Percentiles rank a stretch among this genome's conserved stretches.
These are phyloP conservation scores for Malus orientalis DNA, from an alignment of 306 rosid species.

Conservation along the genomic window DNA sequence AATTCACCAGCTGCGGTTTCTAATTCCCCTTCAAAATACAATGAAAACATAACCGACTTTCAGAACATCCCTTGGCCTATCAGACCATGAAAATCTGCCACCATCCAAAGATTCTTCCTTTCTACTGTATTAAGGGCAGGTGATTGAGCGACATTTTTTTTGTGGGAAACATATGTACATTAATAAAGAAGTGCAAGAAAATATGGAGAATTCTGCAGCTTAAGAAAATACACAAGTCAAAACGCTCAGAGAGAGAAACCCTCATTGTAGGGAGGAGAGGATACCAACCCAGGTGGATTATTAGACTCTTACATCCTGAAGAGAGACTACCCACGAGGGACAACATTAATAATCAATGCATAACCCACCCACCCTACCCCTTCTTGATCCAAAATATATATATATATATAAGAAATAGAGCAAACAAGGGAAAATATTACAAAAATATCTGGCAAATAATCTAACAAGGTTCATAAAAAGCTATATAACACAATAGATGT, in stretches of 20 bases:
- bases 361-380: neutral
- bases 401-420: neutral
- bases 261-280: neutral
- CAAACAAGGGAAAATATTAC: neutral
- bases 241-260: neutral
- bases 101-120: neutral
- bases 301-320: neutral
- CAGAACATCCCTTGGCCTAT: conserved; percentile 3
- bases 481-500: too few relatives aligned
- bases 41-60: conserved; percentile 16
- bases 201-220: neutral
- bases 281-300: neutral
- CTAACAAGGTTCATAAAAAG: too few relatives aligned
- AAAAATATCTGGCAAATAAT: neutral
- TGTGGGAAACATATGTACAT: neutral
- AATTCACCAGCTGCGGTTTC: conserved; percentile 51
- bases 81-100: neutral
- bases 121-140: neutral
- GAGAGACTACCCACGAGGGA: neutral
- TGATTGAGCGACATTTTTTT: neutral
- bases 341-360: neutral
- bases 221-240: neutral
- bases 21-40: conserved; percentile 65
- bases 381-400: neutral
- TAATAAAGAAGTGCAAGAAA: neutral